Evolutionary conservation across 805 yeast genomes (phyloP).

Genomic region (Hanseniaspora mollemarum): DNA sequence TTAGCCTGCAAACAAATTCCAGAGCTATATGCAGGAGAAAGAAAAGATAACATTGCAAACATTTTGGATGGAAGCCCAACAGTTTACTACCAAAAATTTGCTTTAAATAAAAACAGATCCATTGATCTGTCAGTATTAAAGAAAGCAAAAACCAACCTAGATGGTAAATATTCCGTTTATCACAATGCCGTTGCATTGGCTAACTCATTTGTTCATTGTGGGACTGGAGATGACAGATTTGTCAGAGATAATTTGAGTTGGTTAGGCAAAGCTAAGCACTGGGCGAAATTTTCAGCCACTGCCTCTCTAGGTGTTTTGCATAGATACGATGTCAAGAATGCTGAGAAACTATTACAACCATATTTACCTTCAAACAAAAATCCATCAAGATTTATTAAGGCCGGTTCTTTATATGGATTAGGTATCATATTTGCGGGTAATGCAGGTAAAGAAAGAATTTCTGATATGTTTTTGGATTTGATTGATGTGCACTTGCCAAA

Average conservation of each 20-base stretch:
- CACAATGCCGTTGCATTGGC: conserved; percentile 93
- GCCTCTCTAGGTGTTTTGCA: conserved; percentile 97
- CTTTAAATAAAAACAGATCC: conserved; percentile 72
- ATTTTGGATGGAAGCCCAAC: conserved; percentile 88
- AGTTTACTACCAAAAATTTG: conserved; percentile 83
- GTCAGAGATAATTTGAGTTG: conserved; percentile 85
- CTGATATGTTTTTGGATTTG: conserved; percentile 60
- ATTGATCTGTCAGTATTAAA: conserved; percentile 74
- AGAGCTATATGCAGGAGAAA: background rate
- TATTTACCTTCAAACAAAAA: conserved; percentile 68
- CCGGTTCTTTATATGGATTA: conserved; percentile 87
- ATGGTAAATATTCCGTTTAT: conserved; percentile 85
- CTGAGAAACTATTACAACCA: conserved; percentile 74
- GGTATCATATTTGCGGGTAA: conserved; percentile 95
- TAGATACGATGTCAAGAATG: conserved; percentile 86
- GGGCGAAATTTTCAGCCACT: conserved; percentile 96
- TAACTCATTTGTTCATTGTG: conserved; percentile 89
- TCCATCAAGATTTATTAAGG: conserved; percentile 77
- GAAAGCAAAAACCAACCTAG: conserved; percentile 68
- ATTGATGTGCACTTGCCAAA: conserved; percentile 46
- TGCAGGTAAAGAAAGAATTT: conserved; percentile 70
- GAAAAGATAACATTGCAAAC: conserved; percentile 28
- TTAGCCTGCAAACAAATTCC: conserved; percentile 34
- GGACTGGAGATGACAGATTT: conserved; percentile 90
- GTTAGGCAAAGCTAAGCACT: conserved; percentile 94